phyloP scores from a whole-genome alignment of 2,329 filamentous ascomycete species.

The Pestalotiopsis sp. region DNA sequence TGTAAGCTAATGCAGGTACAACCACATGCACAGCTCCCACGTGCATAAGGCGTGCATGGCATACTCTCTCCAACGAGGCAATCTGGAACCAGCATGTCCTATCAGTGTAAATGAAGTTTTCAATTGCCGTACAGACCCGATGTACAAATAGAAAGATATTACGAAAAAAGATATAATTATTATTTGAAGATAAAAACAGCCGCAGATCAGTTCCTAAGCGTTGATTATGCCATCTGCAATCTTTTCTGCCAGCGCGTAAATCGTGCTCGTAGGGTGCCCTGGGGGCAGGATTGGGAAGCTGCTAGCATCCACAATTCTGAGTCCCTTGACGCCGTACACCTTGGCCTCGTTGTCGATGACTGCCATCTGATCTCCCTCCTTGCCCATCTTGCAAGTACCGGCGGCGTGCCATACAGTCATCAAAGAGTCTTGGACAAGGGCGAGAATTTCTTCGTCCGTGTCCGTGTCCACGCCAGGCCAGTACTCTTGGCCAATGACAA shows the following conservation, averaged over 20 bases:
- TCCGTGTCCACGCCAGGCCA: slow-evolving; percentile 15
- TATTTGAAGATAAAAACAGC: background rate
- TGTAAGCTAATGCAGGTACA: too few relatives aligned
- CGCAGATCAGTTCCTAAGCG: background rate
- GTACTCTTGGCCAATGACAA: slow-evolving; percentile 15
- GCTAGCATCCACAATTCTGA: slow-evolving; percentile 35
- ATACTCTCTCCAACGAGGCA: too few relatives aligned
- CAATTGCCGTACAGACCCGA: too few relatives aligned
- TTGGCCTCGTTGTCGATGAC: slow-evolving; percentile 33
- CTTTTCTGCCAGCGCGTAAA: slow-evolving; percentile 28
- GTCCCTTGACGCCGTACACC: slow-evolving; percentile 31
- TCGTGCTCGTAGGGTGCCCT: slow-evolving; percentile 26
- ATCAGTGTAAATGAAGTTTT: too few relatives aligned
- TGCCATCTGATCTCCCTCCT: slow-evolving; percentile 28
- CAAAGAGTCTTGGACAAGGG: slow-evolving; percentile 12
- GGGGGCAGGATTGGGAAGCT: slow-evolving; percentile 29
- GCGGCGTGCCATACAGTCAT: slow-evolving; percentile 20
- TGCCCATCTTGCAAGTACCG: slow-evolving; percentile 30
- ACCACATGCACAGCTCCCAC: too few relatives aligned
- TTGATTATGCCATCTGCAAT: slow-evolving; percentile 22
- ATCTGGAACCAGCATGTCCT: too few relatives aligned
- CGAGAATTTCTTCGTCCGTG: slow-evolving; percentile 17
- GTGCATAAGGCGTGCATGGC: too few relatives aligned
- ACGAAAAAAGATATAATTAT: background rate
- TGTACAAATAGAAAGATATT: background rate